Evolutionary conservation across 352 stramenopile species (phyloP).

Genomic region (Globisporangium viniferum): DNA sequence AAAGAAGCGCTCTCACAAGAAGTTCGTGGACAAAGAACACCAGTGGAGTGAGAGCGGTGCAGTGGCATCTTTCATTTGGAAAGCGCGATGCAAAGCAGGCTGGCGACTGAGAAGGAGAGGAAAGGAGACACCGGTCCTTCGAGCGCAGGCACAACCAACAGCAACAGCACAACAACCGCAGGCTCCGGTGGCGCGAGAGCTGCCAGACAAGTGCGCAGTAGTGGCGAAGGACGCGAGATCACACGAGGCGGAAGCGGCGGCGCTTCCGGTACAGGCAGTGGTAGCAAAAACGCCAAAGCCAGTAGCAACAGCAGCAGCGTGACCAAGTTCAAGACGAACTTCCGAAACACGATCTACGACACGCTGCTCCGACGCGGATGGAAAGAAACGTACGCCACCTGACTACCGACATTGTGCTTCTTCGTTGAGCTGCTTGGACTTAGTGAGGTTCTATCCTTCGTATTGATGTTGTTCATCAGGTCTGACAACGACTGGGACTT

Average conservation of each 20-base stretch:
- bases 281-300: conserved; percentile 3
- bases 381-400: conserved; percentile 68
- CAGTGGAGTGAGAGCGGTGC: neutral
- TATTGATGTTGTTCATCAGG: neutral
- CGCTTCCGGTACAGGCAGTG: neutral
- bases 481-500: conserved; percentile 88
- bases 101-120: conserved; percentile 7
- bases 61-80: neutral
- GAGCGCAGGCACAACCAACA: conserved; percentile 24
- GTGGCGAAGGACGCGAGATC: conserved; percentile 24
- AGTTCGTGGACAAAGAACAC: neutral
- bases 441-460: neutral
- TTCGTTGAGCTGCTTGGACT: neutral
- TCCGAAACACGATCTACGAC: conserved; percentile 92
- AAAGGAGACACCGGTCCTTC: conserved; percentile 11
- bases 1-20: neutral
- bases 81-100: neutral
- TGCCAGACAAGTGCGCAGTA: conserved; percentile 36
- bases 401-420: neutral
- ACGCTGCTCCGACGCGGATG: conserved; percentile 85
- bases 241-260: conserved; percentile 18
- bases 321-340: conserved; percentile 88
- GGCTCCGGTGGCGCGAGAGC: conserved; percentile 16
- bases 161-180: neutral
- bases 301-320: conserved; percentile 9